These are phyloP conservation scores for Filobasidium uniguttulatum DNA, from an alignment of 1,284 basidiomycete genomes.

Conservation along the genomic window DNA sequence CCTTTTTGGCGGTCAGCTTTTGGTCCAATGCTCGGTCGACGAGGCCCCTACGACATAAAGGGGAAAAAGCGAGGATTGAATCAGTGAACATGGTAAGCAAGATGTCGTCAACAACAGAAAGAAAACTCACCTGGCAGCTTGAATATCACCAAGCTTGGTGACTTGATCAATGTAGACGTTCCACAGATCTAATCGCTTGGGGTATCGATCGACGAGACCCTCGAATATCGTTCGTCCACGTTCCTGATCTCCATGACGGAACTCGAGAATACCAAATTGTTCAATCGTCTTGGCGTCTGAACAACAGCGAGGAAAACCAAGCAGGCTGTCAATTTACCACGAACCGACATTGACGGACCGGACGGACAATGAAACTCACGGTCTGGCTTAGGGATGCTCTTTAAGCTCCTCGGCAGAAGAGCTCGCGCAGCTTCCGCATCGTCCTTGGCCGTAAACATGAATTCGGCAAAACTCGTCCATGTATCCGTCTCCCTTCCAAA, in stretches of 20 bases:
- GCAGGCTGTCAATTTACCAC: background rate
- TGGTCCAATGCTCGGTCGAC: conserved; percentile 68
- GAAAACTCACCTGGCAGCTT: conserved; percentile 49
- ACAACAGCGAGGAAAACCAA: no score
- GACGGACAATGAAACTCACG: conserved; percentile 46
- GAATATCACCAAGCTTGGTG: conserved; percentile 59
- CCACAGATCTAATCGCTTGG: conserved; percentile 92
- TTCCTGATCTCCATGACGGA: conserved; percentile 84
- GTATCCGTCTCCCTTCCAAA: conserved; percentile 81
- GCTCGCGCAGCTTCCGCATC: conserved; percentile 67
- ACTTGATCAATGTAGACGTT: conserved; percentile 96
- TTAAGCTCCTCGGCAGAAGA: conserved; percentile 75
- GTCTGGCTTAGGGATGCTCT: conserved; percentile 86
- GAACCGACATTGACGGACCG: no score
- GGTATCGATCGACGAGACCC: conserved; percentile 84
- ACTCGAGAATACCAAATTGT: conserved; percentile 88
- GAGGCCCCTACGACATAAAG: conserved; percentile 46
- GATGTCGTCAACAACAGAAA: background rate
- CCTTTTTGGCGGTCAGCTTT: conserved; percentile 88
- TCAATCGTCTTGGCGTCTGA: conserved; percentile 87
- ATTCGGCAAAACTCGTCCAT: conserved; percentile 78
- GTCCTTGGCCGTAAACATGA: conserved; percentile 55
- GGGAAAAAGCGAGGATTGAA: background rate
- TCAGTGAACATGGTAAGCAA: background rate
- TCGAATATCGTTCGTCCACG: conserved; percentile 93